Evolutionary conservation across 768 basidiomycete genomes (phyloP), one percentile per base, ranked within the genome.

Genomic region (Suillus sp.): DNA sequence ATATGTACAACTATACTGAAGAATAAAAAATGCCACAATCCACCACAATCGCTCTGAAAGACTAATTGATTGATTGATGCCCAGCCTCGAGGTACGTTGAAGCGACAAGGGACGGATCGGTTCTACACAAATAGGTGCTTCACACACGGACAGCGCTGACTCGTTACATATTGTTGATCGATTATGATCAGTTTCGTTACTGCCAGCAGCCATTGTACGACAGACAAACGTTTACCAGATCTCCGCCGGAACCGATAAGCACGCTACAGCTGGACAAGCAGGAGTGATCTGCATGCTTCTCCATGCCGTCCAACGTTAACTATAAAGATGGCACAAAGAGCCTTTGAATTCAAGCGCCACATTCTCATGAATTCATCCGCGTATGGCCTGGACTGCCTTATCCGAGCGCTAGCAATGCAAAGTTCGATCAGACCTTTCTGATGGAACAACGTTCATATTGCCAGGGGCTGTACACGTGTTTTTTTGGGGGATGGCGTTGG

Each of bases 1-100:
- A 75, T 75, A 67, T 75, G 75, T 77, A 77, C 72, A 67, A 66
- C 3, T 67, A 75, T 60, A 38, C 14, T 69, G 30, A 67, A 68
- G 68, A 74, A 64, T 66, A 69, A 67, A 66, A 71, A 64, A 64
- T 73, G 67, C 68, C 72, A 64, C 75, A 70, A 53, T 53, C 51
- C 71, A 66, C 68, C 72, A 64, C 75, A 70, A 53, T 53, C 51
- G 20, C 20, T 51, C 68, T 68, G 71, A 8, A 48, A 62, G 32
- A 50, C 10, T 13, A 13, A 42, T 9, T 34, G 47, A 25, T 48
- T 8, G 18, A 51, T 51, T 51, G 50, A 61, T 45, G 56, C 20
- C 16, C 4, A 18, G 37, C 38, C 38, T 57, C 18, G 38, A 57
- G 38, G 55, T 11, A 38, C 34, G 2, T 55, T 20, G 8, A n/a